A percentile compares a stretch with the other conserved stretches of the same genome.
Conservation (phyloP, 2,329 filamentous ascomycete species). For the Huntiella omanensis region DNA sequence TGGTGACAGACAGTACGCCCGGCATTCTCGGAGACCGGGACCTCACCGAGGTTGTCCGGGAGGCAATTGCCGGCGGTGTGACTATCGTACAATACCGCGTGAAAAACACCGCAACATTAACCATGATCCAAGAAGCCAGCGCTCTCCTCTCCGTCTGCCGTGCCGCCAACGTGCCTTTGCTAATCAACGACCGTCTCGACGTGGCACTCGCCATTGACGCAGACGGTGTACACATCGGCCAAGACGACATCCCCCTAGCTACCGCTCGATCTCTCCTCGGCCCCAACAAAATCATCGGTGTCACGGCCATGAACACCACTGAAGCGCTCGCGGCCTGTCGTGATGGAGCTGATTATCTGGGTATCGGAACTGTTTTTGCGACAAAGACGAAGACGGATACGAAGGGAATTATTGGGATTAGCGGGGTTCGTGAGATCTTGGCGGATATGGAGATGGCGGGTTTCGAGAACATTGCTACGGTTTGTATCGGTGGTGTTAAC, state of each 20-base stretch:
- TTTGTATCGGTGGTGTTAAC: slow-evolving; percentile 84
- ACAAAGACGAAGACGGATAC: slow-evolving; percentile 79
- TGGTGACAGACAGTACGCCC: slow-evolving; percentile 86
- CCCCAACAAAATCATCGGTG: slow-evolving; percentile 63
- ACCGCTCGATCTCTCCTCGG: slow-evolving; percentile 58
- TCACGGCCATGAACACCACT: slow-evolving; percentile 57
- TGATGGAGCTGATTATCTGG: slow-evolving; percentile 74
- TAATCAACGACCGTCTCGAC: slow-evolving; percentile 88
- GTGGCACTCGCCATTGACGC: slow-evolving; percentile 70
- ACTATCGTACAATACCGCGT: slow-evolving; percentile 82
- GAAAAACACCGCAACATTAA: slow-evolving; percentile 59
- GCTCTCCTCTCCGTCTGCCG: slow-evolving; percentile 53
- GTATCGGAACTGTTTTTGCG: slow-evolving; percentile 75
- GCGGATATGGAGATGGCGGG: slow-evolving; percentile 35
- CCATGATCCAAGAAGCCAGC: slow-evolving; percentile 50
- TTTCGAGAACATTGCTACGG: slow-evolving; percentile 34
- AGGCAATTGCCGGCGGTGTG: slow-evolving; percentile 59
- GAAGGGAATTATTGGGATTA: slow-evolving; percentile 45
- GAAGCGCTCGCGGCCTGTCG: slow-evolving; percentile 56
- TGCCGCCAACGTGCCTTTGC: slow-evolving; percentile 51
- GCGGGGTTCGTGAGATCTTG: slow-evolving; percentile 35
- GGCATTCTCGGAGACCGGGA: slow-evolving; percentile 57
- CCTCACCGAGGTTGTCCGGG: slow-evolving; percentile 54
- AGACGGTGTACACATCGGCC: slow-evolving; percentile 85
- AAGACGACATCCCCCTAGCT: slow-evolving; percentile 70